Conservation (phyloP, 805 yeast genomes). For the Sugiyamaella lignohabitans region DNA sequence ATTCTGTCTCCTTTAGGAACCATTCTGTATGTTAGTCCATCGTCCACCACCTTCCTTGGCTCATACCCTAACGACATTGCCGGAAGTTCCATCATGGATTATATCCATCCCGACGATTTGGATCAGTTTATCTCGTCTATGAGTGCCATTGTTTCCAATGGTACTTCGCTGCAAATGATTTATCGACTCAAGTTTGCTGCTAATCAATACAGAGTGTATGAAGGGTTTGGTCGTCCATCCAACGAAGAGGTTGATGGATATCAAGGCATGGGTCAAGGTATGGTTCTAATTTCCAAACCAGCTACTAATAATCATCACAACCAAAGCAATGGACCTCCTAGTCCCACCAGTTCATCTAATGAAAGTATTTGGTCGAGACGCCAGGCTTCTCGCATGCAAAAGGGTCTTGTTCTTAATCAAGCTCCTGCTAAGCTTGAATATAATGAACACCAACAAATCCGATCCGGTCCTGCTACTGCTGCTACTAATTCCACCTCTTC, state of each 20-base stretch:
- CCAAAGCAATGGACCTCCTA: neutral
- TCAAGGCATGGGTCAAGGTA: slow-evolving; percentile 10
- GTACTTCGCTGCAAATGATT: slow-evolving; percentile 11
- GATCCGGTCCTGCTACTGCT: neutral
- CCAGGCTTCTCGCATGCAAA: slow-evolving; percentile 15
- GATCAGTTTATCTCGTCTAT: slow-evolving; percentile 13
- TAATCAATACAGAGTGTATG: slow-evolving; percentile 5
- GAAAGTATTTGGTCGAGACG: slow-evolving; percentile 18
- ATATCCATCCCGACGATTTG: slow-evolving; percentile 20
- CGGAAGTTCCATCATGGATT: slow-evolving; percentile 12
- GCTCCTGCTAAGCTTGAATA: too few species aligned
- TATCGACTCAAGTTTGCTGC: slow-evolving; percentile 11
- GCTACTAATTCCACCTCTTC: neutral
- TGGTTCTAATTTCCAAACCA: slow-evolving; percentile 11
- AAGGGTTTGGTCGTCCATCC: slow-evolving; percentile 14
- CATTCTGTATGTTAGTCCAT: slow-evolving; percentile 14
- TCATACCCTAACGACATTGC: slow-evolving; percentile 8
- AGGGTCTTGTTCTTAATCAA: slow-evolving; percentile 5
- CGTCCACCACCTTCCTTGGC: slow-evolving; percentile 11
- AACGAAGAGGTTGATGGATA: slow-evolving; percentile 9
- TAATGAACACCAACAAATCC: slow-evolving; percentile 1
- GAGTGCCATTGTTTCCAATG: slow-evolving; percentile 9
- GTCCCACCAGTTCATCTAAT: neutral
- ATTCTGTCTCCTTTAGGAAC: slow-evolving; percentile 17
- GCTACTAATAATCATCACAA: neutral